These are phyloP conservation scores for sorghum (Sorghum bicolor) DNA, from an alignment of 176 grass and related monocot species.

Conservation along the genomic window DNA sequence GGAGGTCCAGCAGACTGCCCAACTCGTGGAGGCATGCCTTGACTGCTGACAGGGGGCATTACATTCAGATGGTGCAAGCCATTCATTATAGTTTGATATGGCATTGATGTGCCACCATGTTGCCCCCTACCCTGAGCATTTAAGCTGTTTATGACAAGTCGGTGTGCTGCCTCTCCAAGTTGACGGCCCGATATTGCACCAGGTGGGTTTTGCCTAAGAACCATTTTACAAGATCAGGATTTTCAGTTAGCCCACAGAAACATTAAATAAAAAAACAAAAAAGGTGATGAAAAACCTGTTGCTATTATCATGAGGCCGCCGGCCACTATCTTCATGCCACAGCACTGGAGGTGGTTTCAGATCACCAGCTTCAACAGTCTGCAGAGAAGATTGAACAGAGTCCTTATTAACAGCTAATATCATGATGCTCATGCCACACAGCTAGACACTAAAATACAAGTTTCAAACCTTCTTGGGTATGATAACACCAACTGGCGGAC, in stretches of 20 bases:
- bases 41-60: neutral
- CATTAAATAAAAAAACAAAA: neutral
- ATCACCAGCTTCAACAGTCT: slow-evolving; percentile 79
- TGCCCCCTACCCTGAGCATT: slow-evolving; percentile 36
- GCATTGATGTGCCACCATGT: slow-evolving; percentile 32
- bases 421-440: neutral
- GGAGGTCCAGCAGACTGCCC: slow-evolving; percentile 41
- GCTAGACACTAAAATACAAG: neutral
- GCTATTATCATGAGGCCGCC: slow-evolving; percentile 62
- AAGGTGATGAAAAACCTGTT: slow-evolving; percentile 26
- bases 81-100: slow-evolving; percentile 49
- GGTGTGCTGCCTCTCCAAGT: slow-evolving; percentile 80
- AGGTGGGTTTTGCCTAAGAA: slow-evolving; percentile 67
- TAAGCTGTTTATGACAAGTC: slow-evolving; percentile 81
- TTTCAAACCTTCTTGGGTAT: slow-evolving; percentile 82
- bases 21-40: slow-evolving; percentile 33
- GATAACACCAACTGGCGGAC: slow-evolving; percentile 75
- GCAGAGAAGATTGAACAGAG: slow-evolving; percentile 31
- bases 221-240: slow-evolving; percentile 25
- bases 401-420: neutral
- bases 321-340: slow-evolving; percentile 93
- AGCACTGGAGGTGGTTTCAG: slow-evolving; percentile 89
- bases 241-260: neutral
- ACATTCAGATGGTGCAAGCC: slow-evolving; percentile 45
- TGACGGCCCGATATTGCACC: slow-evolving; percentile 67